A percentile compares a stretch with the other conserved stretches of the same genome.
Conservation (phyloP, 305 asterid species). For the Fraxinus sp. region DNA sequence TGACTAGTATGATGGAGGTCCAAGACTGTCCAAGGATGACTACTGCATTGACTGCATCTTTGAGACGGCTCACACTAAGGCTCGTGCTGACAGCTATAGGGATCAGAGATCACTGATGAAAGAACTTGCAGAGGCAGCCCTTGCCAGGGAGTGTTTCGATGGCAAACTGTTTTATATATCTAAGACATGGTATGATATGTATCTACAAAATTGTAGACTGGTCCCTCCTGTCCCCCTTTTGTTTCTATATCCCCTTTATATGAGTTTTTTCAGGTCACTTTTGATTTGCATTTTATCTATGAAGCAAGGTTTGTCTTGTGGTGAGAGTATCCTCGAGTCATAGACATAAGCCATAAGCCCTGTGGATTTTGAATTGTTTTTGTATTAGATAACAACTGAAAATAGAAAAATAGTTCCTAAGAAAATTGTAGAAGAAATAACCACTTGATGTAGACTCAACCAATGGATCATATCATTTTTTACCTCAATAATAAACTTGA, state of each 20-base stretch:
- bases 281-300: conserved; percentile 9
- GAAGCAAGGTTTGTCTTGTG: conserved; percentile 6
- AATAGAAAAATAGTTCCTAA: neutral
- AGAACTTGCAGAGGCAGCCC: conserved; percentile 92
- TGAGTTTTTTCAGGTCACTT: conserved; percentile 5
- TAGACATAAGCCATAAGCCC: neutral
- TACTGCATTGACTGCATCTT: conserved; percentile 76
- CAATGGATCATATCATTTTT: neutral
- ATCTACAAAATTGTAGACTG: neutral
- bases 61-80: conserved; percentile 65
- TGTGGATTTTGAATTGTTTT: neutral
- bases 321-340: neutral
- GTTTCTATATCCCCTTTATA: conserved; percentile 15
- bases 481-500: neutral
- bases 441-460: neutral
- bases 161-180: conserved; percentile 70
- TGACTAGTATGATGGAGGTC: conserved; percentile 88
- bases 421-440: neutral
- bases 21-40: conserved; percentile 67
- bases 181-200: conserved; percentile 71
- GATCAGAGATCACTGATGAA: conserved; percentile 75
- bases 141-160: conserved; percentile 62
- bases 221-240: conserved; percentile 4
- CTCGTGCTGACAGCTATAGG: conserved; percentile 68
- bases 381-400: neutral